Evolutionary conservation across 2,329 filamentous ascomycete species (phyloP).

Genomic region (Diaporthe vexans): DNA sequence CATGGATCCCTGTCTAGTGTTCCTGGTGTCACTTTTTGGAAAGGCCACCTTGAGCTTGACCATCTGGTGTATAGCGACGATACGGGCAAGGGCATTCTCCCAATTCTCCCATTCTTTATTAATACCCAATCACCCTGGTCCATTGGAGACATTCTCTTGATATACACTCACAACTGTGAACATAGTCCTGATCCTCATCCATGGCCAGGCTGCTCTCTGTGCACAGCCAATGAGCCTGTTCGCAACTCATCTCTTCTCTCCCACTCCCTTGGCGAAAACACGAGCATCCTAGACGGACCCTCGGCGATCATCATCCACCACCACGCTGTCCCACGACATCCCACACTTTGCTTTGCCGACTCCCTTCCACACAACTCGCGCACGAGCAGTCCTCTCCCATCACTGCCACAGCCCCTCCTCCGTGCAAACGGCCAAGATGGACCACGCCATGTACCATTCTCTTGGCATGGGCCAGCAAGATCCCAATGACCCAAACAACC

Average conservation of each 20-base stretch:
- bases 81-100: background rate
- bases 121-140: constrained; percentile 20
- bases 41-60: constrained; percentile 39
- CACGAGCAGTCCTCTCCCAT: background rate
- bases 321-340: background rate
- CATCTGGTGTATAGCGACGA: background rate
- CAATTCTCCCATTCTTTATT: constrained; percentile 5
- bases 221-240: constrained; percentile 2
- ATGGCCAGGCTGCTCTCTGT: constrained; percentile 20
- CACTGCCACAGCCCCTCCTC: background rate
- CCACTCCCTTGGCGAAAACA: constrained; percentile 22
- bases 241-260: background rate
- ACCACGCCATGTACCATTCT: constrained; percentile 66
- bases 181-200: background rate
- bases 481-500: constrained; percentile 62
- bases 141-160: constrained; percentile 3
- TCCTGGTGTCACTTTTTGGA: constrained; percentile 37
- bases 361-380: background rate
- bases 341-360: background rate
- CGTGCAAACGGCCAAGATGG: constrained; percentile 44
- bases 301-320: constrained; percentile 11
- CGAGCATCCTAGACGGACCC: constrained; percentile 10
- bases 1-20: constrained; percentile 37
- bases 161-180: constrained; percentile 8
- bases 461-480: constrained; percentile 66